Evolutionary conservation across 2,329 filamentous ascomycete genomes (phyloP).

Genomic region (Phoma sp.): DNA sequence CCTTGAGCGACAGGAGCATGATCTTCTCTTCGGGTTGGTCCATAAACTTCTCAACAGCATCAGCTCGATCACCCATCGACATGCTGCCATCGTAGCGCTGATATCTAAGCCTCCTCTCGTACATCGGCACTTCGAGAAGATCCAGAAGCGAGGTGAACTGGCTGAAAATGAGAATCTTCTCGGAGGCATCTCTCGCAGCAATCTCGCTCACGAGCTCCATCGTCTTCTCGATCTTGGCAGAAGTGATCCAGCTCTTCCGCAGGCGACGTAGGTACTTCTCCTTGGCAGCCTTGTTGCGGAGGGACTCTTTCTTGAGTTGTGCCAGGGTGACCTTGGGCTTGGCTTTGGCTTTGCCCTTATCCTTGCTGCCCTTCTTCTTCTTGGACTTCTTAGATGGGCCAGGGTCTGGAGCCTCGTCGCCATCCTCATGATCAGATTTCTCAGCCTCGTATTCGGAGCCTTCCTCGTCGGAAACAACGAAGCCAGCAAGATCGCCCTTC

Average conservation of each 20-base stretch:
- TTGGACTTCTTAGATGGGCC: constrained; percentile 36
- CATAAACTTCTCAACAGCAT: constrained; percentile 72
- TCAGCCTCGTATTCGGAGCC: constrained; percentile 25
- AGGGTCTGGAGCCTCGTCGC: constrained; percentile 18
- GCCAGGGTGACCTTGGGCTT: constrained; percentile 61
- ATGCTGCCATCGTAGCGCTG: constrained; percentile 81
- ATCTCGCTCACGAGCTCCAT: constrained; percentile 68
- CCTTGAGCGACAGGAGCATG: constrained; percentile 80
- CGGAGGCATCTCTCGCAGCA: constrained; percentile 58
- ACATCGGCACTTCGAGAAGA: constrained; percentile 75
- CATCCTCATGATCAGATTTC: not conserved
- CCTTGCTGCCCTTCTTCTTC: constrained; percentile 47
- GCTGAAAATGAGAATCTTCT: constrained; percentile 84
- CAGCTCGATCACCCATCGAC: constrained; percentile 69
- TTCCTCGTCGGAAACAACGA: constrained; percentile 62
- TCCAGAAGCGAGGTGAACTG: constrained; percentile 83
- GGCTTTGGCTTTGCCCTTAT: constrained; percentile 52
- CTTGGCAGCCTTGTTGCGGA: constrained; percentile 69
- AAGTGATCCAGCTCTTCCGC: constrained; percentile 73
- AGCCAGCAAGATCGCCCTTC: constrained; percentile 55
- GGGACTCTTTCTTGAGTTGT: constrained; percentile 71
- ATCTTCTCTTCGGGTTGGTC: constrained; percentile 67
- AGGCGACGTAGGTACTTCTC: constrained; percentile 74
- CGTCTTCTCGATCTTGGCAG: constrained; percentile 76
- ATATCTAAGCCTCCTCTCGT: constrained; percentile 64